Conservation (phyloP, 192 early-diverging fungal species). For the Mortierella alpina region DNA sequence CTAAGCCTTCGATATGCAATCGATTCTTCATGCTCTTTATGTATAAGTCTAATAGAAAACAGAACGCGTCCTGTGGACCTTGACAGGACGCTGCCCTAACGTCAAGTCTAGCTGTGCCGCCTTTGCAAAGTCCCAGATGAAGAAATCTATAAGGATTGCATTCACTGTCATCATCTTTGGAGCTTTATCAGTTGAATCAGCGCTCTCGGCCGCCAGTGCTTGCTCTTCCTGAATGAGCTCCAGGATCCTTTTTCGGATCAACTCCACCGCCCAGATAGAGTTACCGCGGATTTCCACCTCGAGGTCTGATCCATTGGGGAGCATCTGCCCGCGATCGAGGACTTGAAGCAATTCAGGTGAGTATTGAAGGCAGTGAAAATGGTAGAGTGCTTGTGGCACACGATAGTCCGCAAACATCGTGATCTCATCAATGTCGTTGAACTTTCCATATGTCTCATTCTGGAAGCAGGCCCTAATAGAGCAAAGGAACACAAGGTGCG, state of each 20-base stretch:
- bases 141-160: conserved; percentile 88
- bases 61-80: conserved; percentile 49
- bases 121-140: conserved; percentile 88
- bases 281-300: conserved; percentile 83
- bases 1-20: conserved; percentile 2
- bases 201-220: background rate
- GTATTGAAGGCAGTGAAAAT: conserved; percentile 77
- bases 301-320: conserved; percentile 68
- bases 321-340: conserved; percentile 52
- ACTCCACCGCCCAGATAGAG: conserved; percentile 85
- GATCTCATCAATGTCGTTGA: conserved; percentile 79
- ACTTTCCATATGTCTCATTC: conserved; percentile 66
- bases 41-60: conserved; percentile 30
- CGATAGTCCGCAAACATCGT: conserved; percentile 95
- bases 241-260: conserved; percentile 59
- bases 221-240: conserved; percentile 42
- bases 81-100: conserved; percentile 41
- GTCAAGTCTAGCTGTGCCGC: conserved; percentile 67
- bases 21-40: background rate
- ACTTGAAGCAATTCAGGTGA: conserved; percentile 63
- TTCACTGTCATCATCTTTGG: conserved; percentile 62
- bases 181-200: background rate
- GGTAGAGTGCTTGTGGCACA: conserved; percentile 78
- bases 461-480: conserved; percentile 81
- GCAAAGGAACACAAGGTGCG: too few species aligned